Evolutionary conservation across 2,329 filamentous ascomycete genomes (phyloP).

Genomic region (Neopestalotiopsis sp.): DNA sequence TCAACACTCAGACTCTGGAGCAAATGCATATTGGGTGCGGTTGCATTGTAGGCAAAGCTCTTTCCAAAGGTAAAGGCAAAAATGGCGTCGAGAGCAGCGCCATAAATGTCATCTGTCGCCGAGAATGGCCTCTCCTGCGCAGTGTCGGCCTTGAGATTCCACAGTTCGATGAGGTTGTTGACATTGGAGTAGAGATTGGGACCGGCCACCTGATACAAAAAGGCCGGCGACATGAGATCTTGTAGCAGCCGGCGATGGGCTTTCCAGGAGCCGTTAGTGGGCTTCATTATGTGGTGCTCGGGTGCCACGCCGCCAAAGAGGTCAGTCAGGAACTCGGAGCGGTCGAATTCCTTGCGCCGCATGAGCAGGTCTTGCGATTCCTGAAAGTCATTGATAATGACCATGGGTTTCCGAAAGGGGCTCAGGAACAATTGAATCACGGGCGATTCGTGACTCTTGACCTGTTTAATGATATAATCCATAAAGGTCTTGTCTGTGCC

Average conservation of each 20-base stretch:
- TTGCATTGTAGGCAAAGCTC: constrained; percentile 9
- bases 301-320: constrained; percentile 25
- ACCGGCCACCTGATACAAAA: constrained; percentile 37
- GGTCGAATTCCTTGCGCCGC: constrained; percentile 40
- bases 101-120: constrained; percentile 27
- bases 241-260: constrained; percentile 36
- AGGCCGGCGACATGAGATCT: constrained; percentile 43
- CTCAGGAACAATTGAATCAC: constrained; percentile 40
- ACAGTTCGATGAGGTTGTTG: constrained; percentile 34
- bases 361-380: constrained; percentile 40
- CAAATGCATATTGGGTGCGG: background rate
- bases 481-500: constrained; percentile 15
- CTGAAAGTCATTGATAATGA: constrained; percentile 38
- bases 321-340: constrained; percentile 28
- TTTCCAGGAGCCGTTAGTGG: constrained; percentile 33
- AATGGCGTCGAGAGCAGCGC: constrained; percentile 21
- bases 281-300: constrained; percentile 36
- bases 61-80: constrained; percentile 22
- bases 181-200: constrained; percentile 35
- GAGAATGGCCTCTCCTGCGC: constrained; percentile 37
- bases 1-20: background rate
- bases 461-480: constrained; percentile 17
- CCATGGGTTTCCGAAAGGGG: constrained; percentile 36
- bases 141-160: constrained; percentile 36
- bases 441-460: constrained; percentile 23